Percentiles rank a stretch among this genome's conserved stretches.
phyloP scores from a whole-genome alignment of 345 rosid genomes.

The Gossypium raimondii region DNA sequence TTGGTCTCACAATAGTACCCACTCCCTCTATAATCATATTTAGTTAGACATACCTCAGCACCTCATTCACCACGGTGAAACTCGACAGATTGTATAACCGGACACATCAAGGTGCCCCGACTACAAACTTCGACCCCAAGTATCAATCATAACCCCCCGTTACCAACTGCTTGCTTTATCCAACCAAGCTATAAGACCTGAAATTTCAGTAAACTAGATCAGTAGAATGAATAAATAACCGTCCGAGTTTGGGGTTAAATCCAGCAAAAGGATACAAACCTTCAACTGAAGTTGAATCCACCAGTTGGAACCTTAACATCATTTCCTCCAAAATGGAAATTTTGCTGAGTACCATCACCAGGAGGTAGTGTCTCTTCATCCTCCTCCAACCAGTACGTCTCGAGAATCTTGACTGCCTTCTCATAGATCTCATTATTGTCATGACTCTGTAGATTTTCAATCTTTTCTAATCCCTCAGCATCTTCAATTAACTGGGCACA shows the following conservation, averaged over 20 bases:
- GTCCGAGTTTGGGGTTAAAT: background rate
- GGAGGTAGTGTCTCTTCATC: conserved; percentile 67
- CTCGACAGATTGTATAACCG: background rate
- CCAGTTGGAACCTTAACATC: conserved; percentile 60
- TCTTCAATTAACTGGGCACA: conserved; percentile 77
- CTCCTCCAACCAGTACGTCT: conserved; percentile 83
- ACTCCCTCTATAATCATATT: background rate
- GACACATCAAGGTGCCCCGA: background rate
- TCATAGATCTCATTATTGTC: conserved; percentile 83
- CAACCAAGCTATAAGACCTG: background rate
- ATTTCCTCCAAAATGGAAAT: conserved; percentile 64
- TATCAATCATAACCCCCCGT: background rate
- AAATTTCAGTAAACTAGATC: background rate
- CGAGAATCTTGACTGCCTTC: conserved; percentile 81
- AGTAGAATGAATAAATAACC: background rate
- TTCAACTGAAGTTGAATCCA: conserved; percentile 71
- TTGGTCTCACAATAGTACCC: conserved; percentile 1
- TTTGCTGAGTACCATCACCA: conserved; percentile 47
- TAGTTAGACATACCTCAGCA: background rate
- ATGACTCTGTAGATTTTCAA: conserved; percentile 77
- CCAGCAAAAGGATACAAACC: conserved; percentile 8
- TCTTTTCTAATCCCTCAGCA: conserved; percentile 80
- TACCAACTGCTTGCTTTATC: background rate
- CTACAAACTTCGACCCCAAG: background rate
- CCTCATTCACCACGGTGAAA: background rate